Conservation (phyloP, 169 alveolate species). For the Cryptosporidium viatorum region DNA sequence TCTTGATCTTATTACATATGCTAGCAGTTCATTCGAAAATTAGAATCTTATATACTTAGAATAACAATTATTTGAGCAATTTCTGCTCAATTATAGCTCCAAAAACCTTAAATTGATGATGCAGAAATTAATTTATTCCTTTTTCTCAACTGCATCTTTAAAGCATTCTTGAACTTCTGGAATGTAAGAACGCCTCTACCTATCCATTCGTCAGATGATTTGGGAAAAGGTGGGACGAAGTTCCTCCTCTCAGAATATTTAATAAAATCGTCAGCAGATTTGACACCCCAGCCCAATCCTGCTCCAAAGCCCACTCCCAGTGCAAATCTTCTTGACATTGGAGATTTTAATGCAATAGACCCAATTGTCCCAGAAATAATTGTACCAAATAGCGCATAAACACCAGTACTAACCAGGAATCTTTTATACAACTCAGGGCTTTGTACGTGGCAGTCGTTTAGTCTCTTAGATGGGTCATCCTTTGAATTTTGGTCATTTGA, state of each 20-base stretch:
- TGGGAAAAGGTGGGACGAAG: conserved; percentile 48
- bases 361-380: conserved; percentile 40
- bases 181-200: conserved; percentile 27
- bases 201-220: conserved; percentile 71
- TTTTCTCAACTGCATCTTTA: neutral
- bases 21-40: neutral
- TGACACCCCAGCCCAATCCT: conserved; percentile 68
- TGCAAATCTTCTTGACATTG: conserved; percentile 48
- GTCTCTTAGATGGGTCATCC: neutral
- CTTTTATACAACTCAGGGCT: conserved; percentile 61
- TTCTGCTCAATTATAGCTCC: neutral
- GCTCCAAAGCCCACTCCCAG: conserved; percentile 68
- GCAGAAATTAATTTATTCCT: conserved; percentile 7
- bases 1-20: neutral
- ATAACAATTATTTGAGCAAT: neutral
- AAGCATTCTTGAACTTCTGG: conserved; percentile 13
- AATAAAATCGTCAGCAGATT: conserved; percentile 57
- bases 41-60: neutral
- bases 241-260: conserved; percentile 39
- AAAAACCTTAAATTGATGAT: neutral
- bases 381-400: conserved; percentile 57
- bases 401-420: conserved; percentile 50
- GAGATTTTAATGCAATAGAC: conserved; percentile 45
- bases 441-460: neutral
- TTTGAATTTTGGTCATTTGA: neutral